Evolutionary conservation across 2,329 filamentous ascomycete species (phyloP).

Genomic region (Pseudocercospora fijiensis): DNA sequence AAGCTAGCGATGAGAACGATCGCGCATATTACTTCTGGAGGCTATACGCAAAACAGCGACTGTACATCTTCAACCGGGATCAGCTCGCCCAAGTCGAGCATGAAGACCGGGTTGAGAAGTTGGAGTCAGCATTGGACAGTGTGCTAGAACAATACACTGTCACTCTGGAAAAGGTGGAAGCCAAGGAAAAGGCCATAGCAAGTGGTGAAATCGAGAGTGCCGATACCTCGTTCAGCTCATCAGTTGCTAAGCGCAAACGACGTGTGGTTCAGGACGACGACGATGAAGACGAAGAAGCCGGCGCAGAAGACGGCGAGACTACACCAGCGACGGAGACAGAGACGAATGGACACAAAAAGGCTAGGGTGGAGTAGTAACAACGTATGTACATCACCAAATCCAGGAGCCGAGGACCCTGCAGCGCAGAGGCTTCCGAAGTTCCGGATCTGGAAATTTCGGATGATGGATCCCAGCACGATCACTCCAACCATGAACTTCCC

Average conservation of each 20-base stretch:
- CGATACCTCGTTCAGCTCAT: background rate
- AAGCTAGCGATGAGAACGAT: slow-evolving; percentile 57
- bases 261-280: slow-evolving; percentile 28
- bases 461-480: background rate
- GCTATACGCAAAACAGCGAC: slow-evolving; percentile 70
- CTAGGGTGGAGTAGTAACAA: slow-evolving; percentile 13
- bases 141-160: slow-evolving; percentile 73
- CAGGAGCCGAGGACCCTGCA: slow-evolving; percentile 3
- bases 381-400: slow-evolving; percentile 9
- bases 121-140: slow-evolving; percentile 66
- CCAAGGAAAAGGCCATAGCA: slow-evolving; percentile 34
- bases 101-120: slow-evolving; percentile 67
- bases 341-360: slow-evolving; percentile 25
- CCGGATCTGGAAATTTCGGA: slow-evolving; percentile 1
- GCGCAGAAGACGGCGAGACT: slow-evolving; percentile 4
- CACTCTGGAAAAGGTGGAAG: slow-evolving; percentile 55
- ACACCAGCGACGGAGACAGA: background rate
- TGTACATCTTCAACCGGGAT: slow-evolving; percentile 74
- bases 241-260: slow-evolving; percentile 25
- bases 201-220: slow-evolving; percentile 16
- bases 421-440: background rate
- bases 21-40: slow-evolving; percentile 70
- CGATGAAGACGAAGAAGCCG: slow-evolving; percentile 25
- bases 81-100: slow-evolving; percentile 67
- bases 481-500: background rate